Evolutionary conservation across 2,329 filamentous ascomycete genomes (phyloP), one percentile per base, ranked within the genome.

Genomic region (Pyricularia grisea): DNA sequence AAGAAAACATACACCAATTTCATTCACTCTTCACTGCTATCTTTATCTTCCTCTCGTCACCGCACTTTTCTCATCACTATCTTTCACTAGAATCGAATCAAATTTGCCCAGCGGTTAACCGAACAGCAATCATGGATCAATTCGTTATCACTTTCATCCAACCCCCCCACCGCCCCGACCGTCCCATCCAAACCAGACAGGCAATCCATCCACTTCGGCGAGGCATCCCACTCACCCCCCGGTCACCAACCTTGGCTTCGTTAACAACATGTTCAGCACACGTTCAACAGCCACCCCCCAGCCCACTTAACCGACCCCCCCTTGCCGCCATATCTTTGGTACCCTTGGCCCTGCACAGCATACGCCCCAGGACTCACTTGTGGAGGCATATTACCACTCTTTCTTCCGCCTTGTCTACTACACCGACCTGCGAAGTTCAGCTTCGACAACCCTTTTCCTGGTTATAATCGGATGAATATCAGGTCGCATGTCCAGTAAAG

Each of bases 311-410:
- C 14, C 27, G 23, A n/a, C 31, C 31, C 27, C 25, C 42, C 66
- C 66, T 67, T 67, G 36, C 58, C 66, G 36, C 65, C 28, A 20
- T 67, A 50, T 50, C 42, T 50, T n/a, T 50, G 42, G 42, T 64
- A 27, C 60, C 60, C 60, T 64, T 64, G 23, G 12, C 60, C 60
- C 25, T 64, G 23, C 25, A 27, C 60, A 30, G n/a, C 23, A 27
- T 64, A 30, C 60, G 50, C 27, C 42, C 50, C 36, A 28, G 28
- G 23, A n/a, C 65, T 67, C 65, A 27, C 65, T 67, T 42, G 66
- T 28, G 66, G 42, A 67, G 66, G 23, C 66, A 67, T 67, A 67
- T 67, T 67, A 67, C 36, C 66, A 31, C 27, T 58, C 66, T 31
- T 23, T 50, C 42, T 60, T 20, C 66, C 66, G 66, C 60, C 42